Percentiles rank a stretch among this genome's conserved stretches.
These are phyloP conservation scores for Leccinum rimulosum DNA, from an alignment of 768 basidiomycete genomes.

Conservation along the genomic window DNA sequence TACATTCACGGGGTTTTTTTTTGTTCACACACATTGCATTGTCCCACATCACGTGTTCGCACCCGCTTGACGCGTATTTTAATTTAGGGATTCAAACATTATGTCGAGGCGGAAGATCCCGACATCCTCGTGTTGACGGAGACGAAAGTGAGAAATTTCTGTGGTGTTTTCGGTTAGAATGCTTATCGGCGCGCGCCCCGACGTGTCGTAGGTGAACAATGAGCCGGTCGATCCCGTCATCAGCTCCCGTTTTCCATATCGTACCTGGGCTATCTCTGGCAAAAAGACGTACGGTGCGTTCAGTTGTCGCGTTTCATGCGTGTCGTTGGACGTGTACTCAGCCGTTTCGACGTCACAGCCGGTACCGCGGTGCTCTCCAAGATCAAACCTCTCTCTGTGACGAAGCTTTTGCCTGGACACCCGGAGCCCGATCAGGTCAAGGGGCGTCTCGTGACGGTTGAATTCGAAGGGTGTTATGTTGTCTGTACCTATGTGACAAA, in stretches of 20 bases:
- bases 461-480: conserved; percentile 67
- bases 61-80: background rate
- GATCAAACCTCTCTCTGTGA: conserved; percentile 62
- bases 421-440: conserved; percentile 62
- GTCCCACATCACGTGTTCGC: too few species aligned
- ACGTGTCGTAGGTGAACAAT: conserved; percentile 59
- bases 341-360: conserved; percentile 41
- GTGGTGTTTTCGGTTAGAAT: background rate
- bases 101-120: conserved; percentile 83
- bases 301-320: background rate
- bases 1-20: background rate
- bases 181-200: background rate
- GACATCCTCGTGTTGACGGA: conserved; percentile 84
- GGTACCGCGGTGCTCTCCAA: conserved; percentile 84
- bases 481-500: conserved; percentile 85
- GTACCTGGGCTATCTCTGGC: conserved; percentile 71
- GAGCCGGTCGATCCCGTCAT: conserved; percentile 59
- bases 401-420: conserved; percentile 71
- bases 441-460: conserved; percentile 79
- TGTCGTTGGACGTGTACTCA: background rate
- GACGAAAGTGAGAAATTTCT: conserved; percentile 57
- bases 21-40: too few species aligned
- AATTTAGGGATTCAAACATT: conserved; percentile 70
- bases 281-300: conserved; percentile 77
- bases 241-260: conserved; percentile 59